A percentile compares a stretch with the other conserved stretches of the same genome.
These are phyloP conservation scores for Naumovozyma dairenensis DNA, from an alignment of 805 yeast genomes.

Conservation along the genomic window DNA sequence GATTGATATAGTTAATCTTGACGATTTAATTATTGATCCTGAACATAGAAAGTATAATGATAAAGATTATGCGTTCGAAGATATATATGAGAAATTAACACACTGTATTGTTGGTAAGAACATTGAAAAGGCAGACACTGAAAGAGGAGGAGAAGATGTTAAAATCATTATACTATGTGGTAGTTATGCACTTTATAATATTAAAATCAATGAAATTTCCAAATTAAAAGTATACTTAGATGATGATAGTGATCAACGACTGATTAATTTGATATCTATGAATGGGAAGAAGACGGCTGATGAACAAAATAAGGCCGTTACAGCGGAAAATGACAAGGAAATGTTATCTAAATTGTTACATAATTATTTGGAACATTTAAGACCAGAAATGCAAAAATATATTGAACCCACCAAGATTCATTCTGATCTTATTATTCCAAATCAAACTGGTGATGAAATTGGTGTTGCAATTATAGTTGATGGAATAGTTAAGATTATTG, in stretches of 20 bases:
- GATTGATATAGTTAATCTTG: slow-evolving; percentile 36
- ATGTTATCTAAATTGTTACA: slow-evolving; percentile 14
- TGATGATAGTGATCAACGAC: slow-evolving; percentile 74
- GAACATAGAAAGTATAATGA: slow-evolving; percentile 12
- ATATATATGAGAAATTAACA: slow-evolving; percentile 15
- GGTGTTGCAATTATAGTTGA: slow-evolving; percentile 25
- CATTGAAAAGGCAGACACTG: slow-evolving; percentile 4
- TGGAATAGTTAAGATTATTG: slow-evolving; percentile 25
- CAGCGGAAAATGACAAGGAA: slow-evolving; percentile 8
- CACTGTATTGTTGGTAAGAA: no score
- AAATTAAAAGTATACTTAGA: slow-evolving; percentile 66
- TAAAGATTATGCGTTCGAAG: slow-evolving; percentile 29
- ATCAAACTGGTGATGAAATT: slow-evolving; percentile 9
- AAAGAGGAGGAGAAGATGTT: slow-evolving; percentile 9
- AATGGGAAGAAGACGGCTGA: no score
- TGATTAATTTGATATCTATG: slow-evolving; percentile 59
- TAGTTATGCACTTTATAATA: slow-evolving; percentile 65
- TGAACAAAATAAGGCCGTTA: slow-evolving; percentile 5
- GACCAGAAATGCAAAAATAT: slow-evolving; percentile 25
- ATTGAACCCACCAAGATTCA: slow-evolving; percentile 24
- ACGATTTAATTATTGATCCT: slow-evolving; percentile 13
- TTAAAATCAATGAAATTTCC: slow-evolving; percentile 43
- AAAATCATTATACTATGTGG: slow-evolving; percentile 55
- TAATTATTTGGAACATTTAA: slow-evolving; percentile 23
- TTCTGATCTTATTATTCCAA: slow-evolving; percentile 27